phyloP scores from a whole-genome alignment of 1,284 basidiomycete genomes.

The Pseudozyma tsukubaensis region DNA sequence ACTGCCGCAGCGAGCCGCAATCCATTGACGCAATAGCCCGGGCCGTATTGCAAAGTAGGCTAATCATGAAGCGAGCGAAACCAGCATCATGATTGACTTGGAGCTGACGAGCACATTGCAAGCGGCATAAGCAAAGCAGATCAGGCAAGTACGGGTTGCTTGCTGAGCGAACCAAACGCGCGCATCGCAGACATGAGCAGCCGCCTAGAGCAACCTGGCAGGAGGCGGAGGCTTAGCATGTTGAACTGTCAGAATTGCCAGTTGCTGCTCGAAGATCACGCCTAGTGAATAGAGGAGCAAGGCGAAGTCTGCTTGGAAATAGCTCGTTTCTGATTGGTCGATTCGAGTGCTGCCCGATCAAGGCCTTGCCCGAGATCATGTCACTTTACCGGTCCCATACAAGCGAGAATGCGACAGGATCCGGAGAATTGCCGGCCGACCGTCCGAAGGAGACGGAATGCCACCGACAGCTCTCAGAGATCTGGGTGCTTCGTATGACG shows the following conservation, averaged over 20 bases:
- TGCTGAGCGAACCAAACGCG: too few relatives aligned
- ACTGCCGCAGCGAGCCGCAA: neutral
- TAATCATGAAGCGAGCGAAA: too few relatives aligned
- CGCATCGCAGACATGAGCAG: too few relatives aligned
- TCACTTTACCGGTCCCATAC: neutral
- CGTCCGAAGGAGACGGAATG: neutral
- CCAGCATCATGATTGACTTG: too few relatives aligned
- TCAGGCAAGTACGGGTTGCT: too few relatives aligned
- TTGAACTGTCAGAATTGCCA: too few relatives aligned
- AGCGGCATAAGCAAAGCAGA: too few relatives aligned
- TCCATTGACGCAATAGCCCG: neutral
- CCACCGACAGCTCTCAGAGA: neutral
- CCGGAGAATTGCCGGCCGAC: neutral
- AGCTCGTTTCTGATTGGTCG: slow-evolving; percentile 44
- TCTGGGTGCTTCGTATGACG: neutral
- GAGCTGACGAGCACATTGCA: too few relatives aligned
- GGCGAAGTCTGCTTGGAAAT: slow-evolving; percentile 29
- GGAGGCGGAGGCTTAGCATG: neutral
- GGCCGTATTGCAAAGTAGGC: too few relatives aligned
- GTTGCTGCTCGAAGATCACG: neutral
- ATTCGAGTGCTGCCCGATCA: neutral
- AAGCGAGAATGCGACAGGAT: neutral
- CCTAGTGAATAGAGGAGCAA: neutral
- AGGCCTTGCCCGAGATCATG: too few relatives aligned
- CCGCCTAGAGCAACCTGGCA: too few relatives aligned